These are phyloP conservation scores for Neurospora sp. DNA, from an alignment of 495 filamentous ascomycete species.

Conservation along the genomic window DNA sequence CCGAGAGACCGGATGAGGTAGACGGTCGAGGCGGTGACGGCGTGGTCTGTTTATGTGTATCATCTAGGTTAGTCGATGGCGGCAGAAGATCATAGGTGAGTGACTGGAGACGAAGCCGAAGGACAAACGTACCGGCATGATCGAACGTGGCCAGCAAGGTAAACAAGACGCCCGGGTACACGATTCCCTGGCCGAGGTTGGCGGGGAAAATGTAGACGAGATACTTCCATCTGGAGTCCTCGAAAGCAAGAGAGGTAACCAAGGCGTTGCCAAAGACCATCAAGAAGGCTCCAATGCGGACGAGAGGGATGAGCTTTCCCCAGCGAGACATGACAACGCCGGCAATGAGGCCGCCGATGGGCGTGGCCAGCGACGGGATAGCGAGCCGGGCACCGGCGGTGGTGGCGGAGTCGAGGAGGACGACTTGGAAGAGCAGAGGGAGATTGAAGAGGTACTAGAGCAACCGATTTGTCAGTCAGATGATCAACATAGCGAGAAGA, in stretches of 20 bases:
- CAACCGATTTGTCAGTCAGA: background rate
- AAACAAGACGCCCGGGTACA: constrained; percentile 54
- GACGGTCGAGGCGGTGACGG: constrained; percentile 52
- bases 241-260: constrained; percentile 44
- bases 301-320: constrained; percentile 46
- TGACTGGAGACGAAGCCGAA: background rate
- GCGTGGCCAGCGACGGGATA: constrained; percentile 52
- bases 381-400: constrained; percentile 49
- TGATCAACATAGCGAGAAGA: background rate
- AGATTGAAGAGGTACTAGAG: constrained; percentile 54
- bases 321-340: constrained; percentile 57
- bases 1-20: constrained; percentile 56
- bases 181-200: constrained; percentile 54
- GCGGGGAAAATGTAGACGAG: constrained; percentile 53
- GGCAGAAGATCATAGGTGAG: background rate
- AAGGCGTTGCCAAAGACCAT: constrained; percentile 52
- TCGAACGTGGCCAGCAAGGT: constrained; percentile 54
- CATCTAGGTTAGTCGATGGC: background rate
- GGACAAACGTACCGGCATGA: constrained; percentile 40
- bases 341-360: constrained; percentile 49
- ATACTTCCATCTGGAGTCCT: constrained; percentile 54
- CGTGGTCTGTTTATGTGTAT: constrained; percentile 39
- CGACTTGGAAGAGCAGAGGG: constrained; percentile 54
- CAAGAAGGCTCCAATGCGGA: constrained; percentile 44
- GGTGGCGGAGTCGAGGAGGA: constrained; percentile 50